Evolutionary conservation across 352 stramenopile species (phyloP), one percentile per base, ranked within the genome.

Genomic region (Pythium brachiatum): DNA sequence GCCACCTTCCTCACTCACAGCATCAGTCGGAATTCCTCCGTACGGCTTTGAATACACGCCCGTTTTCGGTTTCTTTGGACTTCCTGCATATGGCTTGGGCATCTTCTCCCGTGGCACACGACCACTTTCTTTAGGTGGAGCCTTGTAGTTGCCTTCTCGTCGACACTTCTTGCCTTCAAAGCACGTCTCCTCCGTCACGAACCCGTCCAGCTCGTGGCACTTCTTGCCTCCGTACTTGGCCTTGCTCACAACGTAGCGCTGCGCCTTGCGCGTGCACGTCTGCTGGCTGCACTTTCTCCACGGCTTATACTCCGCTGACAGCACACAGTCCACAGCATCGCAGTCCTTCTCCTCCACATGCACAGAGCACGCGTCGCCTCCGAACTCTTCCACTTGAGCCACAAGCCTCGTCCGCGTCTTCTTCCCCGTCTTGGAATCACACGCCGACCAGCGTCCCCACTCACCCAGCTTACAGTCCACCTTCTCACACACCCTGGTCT

Each of bases 331-430:
- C 12, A 51, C 16, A 1, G 53, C 2, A 15, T 59, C 53, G 23
- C 53, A 59, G 21, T 34, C 12, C 38, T 26, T 43, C 34, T n/a
- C 31, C 39, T 46, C 18, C 26, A 39, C 12, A 8, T 44, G n/a
- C 16, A 9, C 34, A 15, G 43, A 23, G 44, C 64, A 71, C 12
- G 25, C 4, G 4, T 43, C 36, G 23, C 64, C 64, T 9, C 44
- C 51, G 23, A 56, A 59, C n/a, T 57, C 36, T 2, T 57, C 34
- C 6, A 39, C 58, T n/a, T 75, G 77, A 13, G 69, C 38, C 2
- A 75, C 32, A 4, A 62, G 41, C 3, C 75, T 52, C 18, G 53
- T 57, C 11, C 52, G 64, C 2, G 32, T 55, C 29, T 57, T 46
- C 11, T 23, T 38, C 1, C 46, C 48, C 21, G 8, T 56, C 18